Evolutionary conservation across 352 stramenopile genomes (phyloP).

Genomic region (Pythium angustatum): DNA sequence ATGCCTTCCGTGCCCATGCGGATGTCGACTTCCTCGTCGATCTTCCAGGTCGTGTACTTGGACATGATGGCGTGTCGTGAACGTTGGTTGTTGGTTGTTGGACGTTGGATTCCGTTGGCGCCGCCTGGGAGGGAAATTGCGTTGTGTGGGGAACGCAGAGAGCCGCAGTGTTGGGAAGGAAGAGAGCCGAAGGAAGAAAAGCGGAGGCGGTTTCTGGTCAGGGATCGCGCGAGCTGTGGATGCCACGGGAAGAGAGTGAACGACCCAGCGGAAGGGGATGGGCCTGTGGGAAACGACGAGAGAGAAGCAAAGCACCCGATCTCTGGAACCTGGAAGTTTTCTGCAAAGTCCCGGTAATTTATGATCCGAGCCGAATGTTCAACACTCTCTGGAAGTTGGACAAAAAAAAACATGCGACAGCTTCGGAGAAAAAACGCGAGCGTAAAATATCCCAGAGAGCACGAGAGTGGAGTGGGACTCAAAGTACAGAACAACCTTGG

Average conservation of each 20-base stretch:
- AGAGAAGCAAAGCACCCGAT: neutral
- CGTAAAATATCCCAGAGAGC: neutral
- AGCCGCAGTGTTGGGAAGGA: neutral
- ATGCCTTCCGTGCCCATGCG: constrained; percentile 55
- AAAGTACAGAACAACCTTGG: constrained; percentile 2
- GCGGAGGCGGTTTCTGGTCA: constrained; percentile 1
- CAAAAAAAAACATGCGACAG: too few relatives aligned
- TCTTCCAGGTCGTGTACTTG: constrained; percentile 71
- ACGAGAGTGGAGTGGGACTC: neutral
- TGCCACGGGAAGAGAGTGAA: too few relatives aligned
- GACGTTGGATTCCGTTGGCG: neutral
- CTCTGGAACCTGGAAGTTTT: constrained; percentile 3
- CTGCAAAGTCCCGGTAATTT: too few relatives aligned
- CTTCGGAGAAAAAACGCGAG: neutral
- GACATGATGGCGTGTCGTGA: too few relatives aligned
- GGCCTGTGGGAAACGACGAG: too few relatives aligned
- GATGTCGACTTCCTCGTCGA: constrained; percentile 83
- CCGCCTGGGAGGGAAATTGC: neutral
- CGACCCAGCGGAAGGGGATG: too few relatives aligned
- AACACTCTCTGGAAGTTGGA: too few relatives aligned
- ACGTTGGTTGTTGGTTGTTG: too few relatives aligned
- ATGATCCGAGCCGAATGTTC: too few relatives aligned
- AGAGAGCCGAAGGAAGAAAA: neutral
- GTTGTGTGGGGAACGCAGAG: constrained; percentile 6
- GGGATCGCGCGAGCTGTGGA: too few relatives aligned